Evolutionary conservation across 495 filamentous ascomycete species (phyloP), one percentile per base, ranked within the genome.

Genomic region (Polyplosphaeria fusca): DNA sequence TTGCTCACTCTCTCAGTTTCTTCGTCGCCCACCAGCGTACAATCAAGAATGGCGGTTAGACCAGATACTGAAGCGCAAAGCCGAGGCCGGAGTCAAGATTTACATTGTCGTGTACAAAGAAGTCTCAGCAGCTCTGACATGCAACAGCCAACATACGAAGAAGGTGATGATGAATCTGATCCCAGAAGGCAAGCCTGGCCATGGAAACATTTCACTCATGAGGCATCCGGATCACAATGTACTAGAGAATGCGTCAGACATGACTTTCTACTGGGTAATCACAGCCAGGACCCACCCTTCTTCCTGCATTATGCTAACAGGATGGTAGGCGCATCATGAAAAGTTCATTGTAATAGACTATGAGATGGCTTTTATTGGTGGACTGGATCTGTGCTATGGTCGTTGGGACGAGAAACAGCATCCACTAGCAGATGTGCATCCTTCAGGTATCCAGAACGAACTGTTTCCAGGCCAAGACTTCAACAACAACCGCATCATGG

Each of bases 311-410:
- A 38, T 26, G 28, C 26, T 52, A 54, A 58, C 26, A 16, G 13
- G 4, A n/a, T 16, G 1, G 1, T 26, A 59, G 55, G 92, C 92
- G 0, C 92, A 97, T 68, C 92, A 97, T 68, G 92, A 97, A 67
- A 97, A 97, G 65, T 88, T 96, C 72, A 84, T 96, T 48, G 88
- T 97, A 26, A 86, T 96, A 48, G 92, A 97, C 71, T 94, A 95
- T 70, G 79, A 81, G 16, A 65, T 92, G 57, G 92, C 89, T 16
- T 97, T 96, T 64, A 89, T 95, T 53, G 92, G 92, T 35, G 92
- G 92, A 1, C 77, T 97, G 27, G 92, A 97, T 71, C 78, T 96
- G n/a, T 96, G 92, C 70, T 97, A 96, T 68, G 92, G 92, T 2
- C 82, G 92, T 23, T 97, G 91, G 91, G 92, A 96, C 59, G 74